Conservation (phyloP, 2,329 filamentous ascomycete genomes). For the Dendryphion nanum region DNA sequence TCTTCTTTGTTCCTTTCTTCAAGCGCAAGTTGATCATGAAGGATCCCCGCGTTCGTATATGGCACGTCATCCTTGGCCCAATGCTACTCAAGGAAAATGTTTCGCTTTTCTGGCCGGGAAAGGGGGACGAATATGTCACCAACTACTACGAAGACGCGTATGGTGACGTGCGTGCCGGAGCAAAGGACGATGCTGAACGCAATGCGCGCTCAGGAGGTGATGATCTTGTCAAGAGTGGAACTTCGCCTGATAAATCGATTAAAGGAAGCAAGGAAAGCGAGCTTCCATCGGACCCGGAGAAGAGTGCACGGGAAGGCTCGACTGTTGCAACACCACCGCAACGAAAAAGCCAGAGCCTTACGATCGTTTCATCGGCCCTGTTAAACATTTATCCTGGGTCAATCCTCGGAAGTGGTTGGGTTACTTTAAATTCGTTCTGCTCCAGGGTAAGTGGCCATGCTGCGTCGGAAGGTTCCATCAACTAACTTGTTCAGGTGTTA, state of each 20-base stretch:
- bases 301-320: conserved; percentile 9
- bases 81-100: conserved; percentile 39
- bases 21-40: conserved; percentile 24
- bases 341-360: conserved; percentile 31
- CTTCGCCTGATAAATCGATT: background rate
- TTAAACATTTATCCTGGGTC: conserved; percentile 27
- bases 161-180: conserved; percentile 20
- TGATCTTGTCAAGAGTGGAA: background rate
- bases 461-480: background rate
- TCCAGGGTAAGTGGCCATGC: conserved; percentile 25
- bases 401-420: conserved; percentile 35
- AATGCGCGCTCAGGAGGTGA: background rate
- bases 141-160: conserved; percentile 41
- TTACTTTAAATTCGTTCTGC: conserved; percentile 45
- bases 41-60: conserved; percentile 23
- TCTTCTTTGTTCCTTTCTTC: conserved; percentile 30
- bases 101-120: conserved; percentile 42
- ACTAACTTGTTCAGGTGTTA: conserved; percentile 32
- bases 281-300: conserved; percentile 9
- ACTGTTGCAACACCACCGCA: conserved; percentile 7
- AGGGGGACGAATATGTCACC: conserved; percentile 36
- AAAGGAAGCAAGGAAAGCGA: conserved; percentile 1
- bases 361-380: conserved; percentile 36
- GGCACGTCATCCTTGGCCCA: conserved; percentile 37
- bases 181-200: background rate